Evolutionary conservation across 352 stramenopile species (phyloP).

Genomic region (Blastocystis sp.): DNA sequence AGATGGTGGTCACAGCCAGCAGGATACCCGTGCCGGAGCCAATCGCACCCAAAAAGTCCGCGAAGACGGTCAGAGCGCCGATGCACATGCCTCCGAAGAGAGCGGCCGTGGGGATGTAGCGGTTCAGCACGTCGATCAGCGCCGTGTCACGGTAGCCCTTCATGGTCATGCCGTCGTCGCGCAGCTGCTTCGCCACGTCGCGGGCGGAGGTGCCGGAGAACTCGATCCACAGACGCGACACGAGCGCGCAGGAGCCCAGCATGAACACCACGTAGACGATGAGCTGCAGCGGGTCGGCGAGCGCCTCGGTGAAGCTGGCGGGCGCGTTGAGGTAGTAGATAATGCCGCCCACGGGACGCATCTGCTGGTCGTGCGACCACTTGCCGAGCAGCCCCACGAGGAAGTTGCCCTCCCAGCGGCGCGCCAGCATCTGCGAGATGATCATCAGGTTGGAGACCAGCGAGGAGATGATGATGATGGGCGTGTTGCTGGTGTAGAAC

Average conservation of each 20-base stretch:
- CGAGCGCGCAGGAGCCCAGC: constrained; percentile 92
- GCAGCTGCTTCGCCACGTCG: constrained; percentile 96
- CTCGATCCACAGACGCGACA: constrained; percentile 99
- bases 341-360: constrained; percentile 90
- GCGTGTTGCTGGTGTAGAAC: constrained; percentile 99
- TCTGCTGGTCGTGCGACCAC: constrained; percentile 94
- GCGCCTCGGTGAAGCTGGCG: constrained; percentile 87
- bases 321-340: constrained; percentile 97
- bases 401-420: constrained; percentile 95
- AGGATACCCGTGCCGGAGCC: constrained; percentile 96
- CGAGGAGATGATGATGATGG: constrained; percentile 77
- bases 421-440: constrained; percentile 98
- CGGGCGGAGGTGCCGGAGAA: constrained; percentile 91
- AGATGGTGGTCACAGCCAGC: constrained; percentile 98
- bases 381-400: constrained; percentile 93
- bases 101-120: constrained; percentile 96
- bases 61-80: constrained; percentile 93
- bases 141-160: constrained; percentile 93
- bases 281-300: constrained; percentile 96
- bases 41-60: constrained; percentile 95
- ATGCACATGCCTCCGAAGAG: constrained; percentile 99
- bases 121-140: constrained; percentile 95
- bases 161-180: constrained; percentile 95
- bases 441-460: constrained; percentile 98
- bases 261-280: constrained; percentile 98